Percentiles rank a stretch among this genome's conserved stretches.
phyloP scores from a whole-genome alignment of 139 green algal species.

The Picochlorum costavermella region DNA sequence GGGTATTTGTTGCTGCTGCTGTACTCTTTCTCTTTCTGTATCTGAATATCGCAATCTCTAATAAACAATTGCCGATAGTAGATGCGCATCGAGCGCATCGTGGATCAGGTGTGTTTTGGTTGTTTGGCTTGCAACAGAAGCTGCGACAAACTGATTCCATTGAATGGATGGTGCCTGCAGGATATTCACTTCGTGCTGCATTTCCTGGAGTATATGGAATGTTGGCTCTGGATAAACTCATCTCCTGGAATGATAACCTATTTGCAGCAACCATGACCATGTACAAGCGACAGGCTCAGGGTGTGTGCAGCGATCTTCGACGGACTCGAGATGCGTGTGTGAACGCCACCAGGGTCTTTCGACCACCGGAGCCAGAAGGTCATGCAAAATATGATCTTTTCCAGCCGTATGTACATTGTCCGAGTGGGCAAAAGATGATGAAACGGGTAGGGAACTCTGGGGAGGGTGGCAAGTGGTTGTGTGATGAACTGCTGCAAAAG shows the following conservation, averaged over 20 bases:
- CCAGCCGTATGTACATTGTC: neutral
- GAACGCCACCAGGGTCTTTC: neutral
- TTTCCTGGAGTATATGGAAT: neutral
- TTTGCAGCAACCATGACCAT: neutral
- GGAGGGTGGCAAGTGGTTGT: neutral
- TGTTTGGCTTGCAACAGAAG: too few relatives aligned
- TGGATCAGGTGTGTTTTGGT: too few relatives aligned
- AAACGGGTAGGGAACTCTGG: neutral
- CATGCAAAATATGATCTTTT: neutral
- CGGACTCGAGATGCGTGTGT: neutral
- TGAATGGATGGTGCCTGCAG: too few relatives aligned
- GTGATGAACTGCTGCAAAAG: slow-evolving; percentile 2
- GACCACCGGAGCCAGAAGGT: neutral
- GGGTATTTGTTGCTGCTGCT: too few relatives aligned
- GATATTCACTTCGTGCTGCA: neutral
- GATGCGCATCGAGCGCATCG: too few relatives aligned
- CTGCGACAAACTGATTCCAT: too few relatives aligned
- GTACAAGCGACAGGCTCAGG: neutral
- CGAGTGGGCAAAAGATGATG: neutral
- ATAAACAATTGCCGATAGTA: too few relatives aligned
- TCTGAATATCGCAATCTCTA: too few relatives aligned
- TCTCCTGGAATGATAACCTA: neutral
- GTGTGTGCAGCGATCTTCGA: neutral
- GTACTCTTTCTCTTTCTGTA: too few relatives aligned
- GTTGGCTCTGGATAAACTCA: neutral